Base-by-base conservation (phyloP, 2,329 filamentous ascomycete genomes). In the Cladosporium sp. region DNA sequence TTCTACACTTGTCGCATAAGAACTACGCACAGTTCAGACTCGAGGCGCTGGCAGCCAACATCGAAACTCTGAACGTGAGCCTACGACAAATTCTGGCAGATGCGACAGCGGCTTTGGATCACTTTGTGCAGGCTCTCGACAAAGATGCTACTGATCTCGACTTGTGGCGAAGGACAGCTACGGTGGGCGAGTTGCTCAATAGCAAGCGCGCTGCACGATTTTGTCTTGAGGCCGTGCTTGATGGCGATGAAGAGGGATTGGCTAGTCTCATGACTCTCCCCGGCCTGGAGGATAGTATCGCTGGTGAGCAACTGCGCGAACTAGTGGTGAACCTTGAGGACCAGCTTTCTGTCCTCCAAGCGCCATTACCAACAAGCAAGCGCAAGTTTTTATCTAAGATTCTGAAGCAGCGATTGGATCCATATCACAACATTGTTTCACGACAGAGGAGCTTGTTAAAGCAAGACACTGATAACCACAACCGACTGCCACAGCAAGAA, bases 1-100 rank as follows among this genome's bases (percentile, higher is more conserved):
- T 96, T 12, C 84, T 98, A 24, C 97, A 97, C 74, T 85, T 99
- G 8, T 91, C 94, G 1, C 92, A 96, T 82, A 99, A 98, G 78
- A 99, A 98, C 73, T 89, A 94, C 79, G 95, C 93, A 51, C 92
- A 98, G 74, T 97, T 96, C 75, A 83, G 90, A 66, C 83, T 99
- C n/a, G 94, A 99, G 76, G 69, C 72, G 12, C 68, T 76, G 14
- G 69, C 67, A 24, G 69, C 72, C 4, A 68, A 70, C 49, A 66
- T 77, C 38, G 70, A 73, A 24, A 63, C 49, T 0, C 66, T 74
- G 34, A 66, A 74, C 26, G 68, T 74, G 12, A 71, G 68, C 4
- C 68, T 74, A 30, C 69, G 71, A 26, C 71, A 75, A 24, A 74
- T 77, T 14, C 62, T 75, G 32, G 71, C 76, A 36, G 73, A 74